phyloP scores from a whole-genome alignment of 169 alveolate species.

The Perkinsus chesapeaki region DNA sequence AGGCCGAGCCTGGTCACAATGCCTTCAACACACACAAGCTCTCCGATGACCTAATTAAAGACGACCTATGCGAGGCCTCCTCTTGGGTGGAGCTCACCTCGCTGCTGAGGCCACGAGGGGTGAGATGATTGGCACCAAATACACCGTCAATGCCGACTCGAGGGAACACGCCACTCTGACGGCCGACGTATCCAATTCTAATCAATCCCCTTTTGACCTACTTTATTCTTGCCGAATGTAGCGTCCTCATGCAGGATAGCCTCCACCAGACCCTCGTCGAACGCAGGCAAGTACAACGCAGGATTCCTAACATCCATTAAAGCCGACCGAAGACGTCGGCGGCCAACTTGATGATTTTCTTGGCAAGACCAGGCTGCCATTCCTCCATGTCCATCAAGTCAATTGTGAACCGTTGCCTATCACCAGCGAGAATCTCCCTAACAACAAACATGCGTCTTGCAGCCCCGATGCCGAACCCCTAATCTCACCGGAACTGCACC shows the following conservation, averaged over 20 bases:
- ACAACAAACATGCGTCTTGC: background rate
- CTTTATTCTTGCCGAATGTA: background rate
- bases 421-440: background rate
- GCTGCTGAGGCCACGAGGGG: slow-evolving; percentile 94
- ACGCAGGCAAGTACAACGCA: background rate
- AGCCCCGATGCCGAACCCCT: background rate
- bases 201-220: background rate
- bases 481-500: background rate
- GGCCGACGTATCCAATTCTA: too few species aligned
- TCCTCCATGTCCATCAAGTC: background rate
- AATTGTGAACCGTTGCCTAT: background rate
- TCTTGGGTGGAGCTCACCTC: slow-evolving; percentile 6
- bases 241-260: slow-evolving; percentile 1
- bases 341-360: background rate
- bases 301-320: background rate
- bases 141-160: slow-evolving; percentile 86
- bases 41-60: slow-evolving; percentile 43
- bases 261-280: background rate
- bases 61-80: slow-evolving; percentile 24
- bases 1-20: slow-evolving; percentile 85
- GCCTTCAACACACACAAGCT: slow-evolving; percentile 90
- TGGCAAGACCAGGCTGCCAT: background rate
- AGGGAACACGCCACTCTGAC: slow-evolving; percentile 27
- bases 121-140: slow-evolving; percentile 88
- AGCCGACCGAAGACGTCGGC: background rate